Percentiles rank a stretch among this genome's conserved stretches.
These are phyloP conservation scores for Leccinum broughii DNA, from an alignment of 768 basidiomycete genomes.

Conservation along the genomic window DNA sequence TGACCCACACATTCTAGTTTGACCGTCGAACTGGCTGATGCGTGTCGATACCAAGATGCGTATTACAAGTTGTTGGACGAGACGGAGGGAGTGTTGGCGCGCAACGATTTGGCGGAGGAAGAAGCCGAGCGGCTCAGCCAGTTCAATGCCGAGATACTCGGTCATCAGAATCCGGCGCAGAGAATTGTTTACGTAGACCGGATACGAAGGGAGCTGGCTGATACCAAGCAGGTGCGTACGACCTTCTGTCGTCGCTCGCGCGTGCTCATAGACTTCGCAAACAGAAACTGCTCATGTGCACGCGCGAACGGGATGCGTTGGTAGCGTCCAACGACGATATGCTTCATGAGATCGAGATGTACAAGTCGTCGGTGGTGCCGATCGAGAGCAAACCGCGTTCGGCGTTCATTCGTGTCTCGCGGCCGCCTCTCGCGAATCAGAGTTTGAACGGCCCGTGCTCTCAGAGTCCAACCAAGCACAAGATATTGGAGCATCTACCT, in stretches of 20 bases:
- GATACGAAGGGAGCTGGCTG: slow-evolving; percentile 76
- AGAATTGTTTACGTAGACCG: slow-evolving; percentile 85
- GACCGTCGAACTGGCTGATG: slow-evolving; percentile 53
- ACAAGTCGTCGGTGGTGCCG: slow-evolving; percentile 56
- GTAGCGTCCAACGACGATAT: slow-evolving; percentile 46
- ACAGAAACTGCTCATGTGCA: slow-evolving; percentile 51
- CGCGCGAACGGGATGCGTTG: slow-evolving; percentile 50
- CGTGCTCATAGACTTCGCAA: not conserved
- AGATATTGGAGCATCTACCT: slow-evolving; percentile 34
- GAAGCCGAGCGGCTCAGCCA: slow-evolving; percentile 74
- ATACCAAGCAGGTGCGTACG: slow-evolving; percentile 71
- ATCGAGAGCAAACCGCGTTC: slow-evolving; percentile 54
- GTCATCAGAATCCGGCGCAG: slow-evolving; percentile 83
- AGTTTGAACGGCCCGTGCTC: slow-evolving; percentile 35
- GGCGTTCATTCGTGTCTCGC: slow-evolving; percentile 43
- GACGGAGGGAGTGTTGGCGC: slow-evolving; percentile 60
- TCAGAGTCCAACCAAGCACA: slow-evolving; percentile 18
- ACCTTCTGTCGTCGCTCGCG: not conserved
- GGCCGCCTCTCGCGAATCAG: slow-evolving; percentile 48
- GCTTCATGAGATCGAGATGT: slow-evolving; percentile 55
- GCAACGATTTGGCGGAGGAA: slow-evolving; percentile 77
- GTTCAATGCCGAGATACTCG: slow-evolving; percentile 84
- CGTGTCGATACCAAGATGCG: slow-evolving; percentile 67
- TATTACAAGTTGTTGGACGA: slow-evolving; percentile 66
- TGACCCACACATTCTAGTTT: slow-evolving; percentile 34